Conservation (phyloP, 1,139 yeast species). For the Pichia sp. region DNA sequence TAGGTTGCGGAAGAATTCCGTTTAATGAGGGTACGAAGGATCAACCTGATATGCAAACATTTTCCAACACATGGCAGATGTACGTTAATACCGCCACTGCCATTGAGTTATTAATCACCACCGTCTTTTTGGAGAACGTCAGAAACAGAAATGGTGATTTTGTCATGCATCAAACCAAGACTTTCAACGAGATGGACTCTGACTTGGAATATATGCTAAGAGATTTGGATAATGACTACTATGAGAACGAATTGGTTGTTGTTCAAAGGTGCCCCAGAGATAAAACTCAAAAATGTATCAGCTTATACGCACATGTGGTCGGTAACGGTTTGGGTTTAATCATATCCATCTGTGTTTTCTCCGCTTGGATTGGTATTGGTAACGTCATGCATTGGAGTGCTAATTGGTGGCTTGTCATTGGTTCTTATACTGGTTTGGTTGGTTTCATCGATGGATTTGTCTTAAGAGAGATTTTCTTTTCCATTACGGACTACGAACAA, state of each 20-base stretch:
- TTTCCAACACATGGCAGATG: constrained; percentile 33
- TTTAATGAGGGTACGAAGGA: constrained; percentile 13
- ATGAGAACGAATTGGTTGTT: constrained; percentile 22
- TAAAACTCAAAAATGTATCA: constrained; percentile 24
- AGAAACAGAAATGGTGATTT: constrained; percentile 30
- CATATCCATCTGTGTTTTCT: constrained; percentile 28
- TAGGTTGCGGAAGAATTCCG: constrained; percentile 29
- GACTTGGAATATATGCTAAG: constrained; percentile 26
- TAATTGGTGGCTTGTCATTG: constrained; percentile 37
- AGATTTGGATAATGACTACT: constrained; percentile 17
- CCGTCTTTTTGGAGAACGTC: constrained; percentile 31
- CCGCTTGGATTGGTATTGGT: constrained; percentile 32
- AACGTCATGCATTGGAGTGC: constrained; percentile 28
- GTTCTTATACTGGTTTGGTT: constrained; percentile 35
- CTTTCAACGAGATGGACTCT: constrained; percentile 24
- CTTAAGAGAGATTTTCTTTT: constrained; percentile 30
- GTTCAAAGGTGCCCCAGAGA: constrained; percentile 21
- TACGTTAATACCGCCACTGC: constrained; percentile 35
- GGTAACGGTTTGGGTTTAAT: constrained; percentile 34
- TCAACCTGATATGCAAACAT: constrained; percentile 15
- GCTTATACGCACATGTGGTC: constrained; percentile 32
- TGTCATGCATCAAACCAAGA: constrained; percentile 22
- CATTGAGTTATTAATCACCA: constrained; percentile 28
- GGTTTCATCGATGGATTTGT: constrained; percentile 36
- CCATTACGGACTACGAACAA: constrained; percentile 27